These are phyloP conservation scores for Tylopilus plumbeoviolaceoides DNA, from an alignment of 768 basidiomycete species.

Conservation along the genomic window DNA sequence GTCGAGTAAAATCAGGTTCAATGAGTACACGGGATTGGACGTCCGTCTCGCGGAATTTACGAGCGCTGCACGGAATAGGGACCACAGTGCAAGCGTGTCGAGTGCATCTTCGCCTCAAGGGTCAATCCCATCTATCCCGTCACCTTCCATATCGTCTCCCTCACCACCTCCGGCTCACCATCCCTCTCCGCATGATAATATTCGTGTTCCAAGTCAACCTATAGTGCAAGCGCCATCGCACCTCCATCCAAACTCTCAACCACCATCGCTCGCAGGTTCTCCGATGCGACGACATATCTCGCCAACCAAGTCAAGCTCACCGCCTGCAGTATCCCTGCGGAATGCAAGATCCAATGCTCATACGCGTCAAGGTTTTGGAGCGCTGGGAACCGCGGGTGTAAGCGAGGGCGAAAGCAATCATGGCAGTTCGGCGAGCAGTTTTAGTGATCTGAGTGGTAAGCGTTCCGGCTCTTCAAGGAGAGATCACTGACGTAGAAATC, in stretches of 20 bases:
- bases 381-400: slow-evolving; percentile 36
- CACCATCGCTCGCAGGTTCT: slow-evolving; percentile 15
- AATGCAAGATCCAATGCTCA: slow-evolving; percentile 51
- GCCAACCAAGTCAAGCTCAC: slow-evolving; percentile 56
- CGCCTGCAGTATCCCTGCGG: slow-evolving; percentile 53
- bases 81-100: slow-evolving; percentile 69
- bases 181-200: slow-evolving; percentile 22
- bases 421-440: slow-evolving; percentile 74
- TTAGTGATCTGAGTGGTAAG: slow-evolving; percentile 83
- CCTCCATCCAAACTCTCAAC: slow-evolving; percentile 14
- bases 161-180: slow-evolving; percentile 32
- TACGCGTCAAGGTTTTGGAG: slow-evolving; percentile 41
- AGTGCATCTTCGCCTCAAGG: slow-evolving; percentile 70
- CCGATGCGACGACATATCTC: slow-evolving; percentile 51
- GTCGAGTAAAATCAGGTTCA: slow-evolving; percentile 28
- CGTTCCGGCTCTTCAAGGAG: neutral
- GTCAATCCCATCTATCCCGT: slow-evolving; percentile 80
- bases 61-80: slow-evolving; percentile 38
- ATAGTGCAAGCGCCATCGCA: slow-evolving; percentile 7
- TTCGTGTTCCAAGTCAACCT: slow-evolving; percentile 1
- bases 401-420: slow-evolving; percentile 61
- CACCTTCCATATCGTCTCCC: slow-evolving; percentile 57
- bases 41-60: slow-evolving; percentile 35
- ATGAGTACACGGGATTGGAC: slow-evolving; percentile 24
- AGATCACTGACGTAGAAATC: neutral